phyloP scores from a whole-genome alignment of 352 stramenopile species.

The Albugo laibachii region DNA sequence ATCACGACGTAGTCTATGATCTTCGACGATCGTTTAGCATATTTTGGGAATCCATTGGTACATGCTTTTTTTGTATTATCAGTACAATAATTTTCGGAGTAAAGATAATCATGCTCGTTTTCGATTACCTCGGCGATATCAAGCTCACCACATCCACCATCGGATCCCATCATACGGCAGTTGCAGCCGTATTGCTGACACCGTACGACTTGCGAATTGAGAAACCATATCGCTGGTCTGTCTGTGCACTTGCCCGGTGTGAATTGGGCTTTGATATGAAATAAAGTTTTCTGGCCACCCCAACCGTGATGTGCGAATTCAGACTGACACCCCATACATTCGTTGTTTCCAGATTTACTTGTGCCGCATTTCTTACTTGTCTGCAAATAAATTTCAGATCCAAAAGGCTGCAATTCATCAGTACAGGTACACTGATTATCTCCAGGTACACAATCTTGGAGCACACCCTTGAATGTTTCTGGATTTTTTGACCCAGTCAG shows the following conservation, averaged over 20 bases:
- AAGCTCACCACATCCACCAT: slow-evolving; percentile 47
- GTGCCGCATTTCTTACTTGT: slow-evolving; percentile 1
- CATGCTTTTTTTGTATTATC: slow-evolving; percentile 16
- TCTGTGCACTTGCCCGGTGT: slow-evolving; percentile 17
- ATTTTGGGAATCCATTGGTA: slow-evolving; percentile 25
- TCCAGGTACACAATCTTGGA: not conserved
- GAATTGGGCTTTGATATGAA: slow-evolving; percentile 53
- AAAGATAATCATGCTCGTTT: slow-evolving; percentile 13
- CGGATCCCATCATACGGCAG: slow-evolving; percentile 27
- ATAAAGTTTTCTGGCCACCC: slow-evolving; percentile 58
- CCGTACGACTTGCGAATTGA: slow-evolving; percentile 46
- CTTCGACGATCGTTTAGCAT: slow-evolving; percentile 10
- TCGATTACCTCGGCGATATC: slow-evolving; percentile 43
- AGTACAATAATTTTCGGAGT: slow-evolving; percentile 52
- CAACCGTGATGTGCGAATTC: slow-evolving; percentile 47
- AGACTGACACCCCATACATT: slow-evolving; percentile 47
- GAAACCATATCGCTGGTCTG: slow-evolving; percentile 51
- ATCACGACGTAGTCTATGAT: slow-evolving; percentile 36
- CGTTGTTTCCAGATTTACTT: slow-evolving; percentile 1
- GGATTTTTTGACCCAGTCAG: slow-evolving; percentile 10
- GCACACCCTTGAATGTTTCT: not conserved
- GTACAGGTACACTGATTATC: slow-evolving; percentile 1
- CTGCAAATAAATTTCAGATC: slow-evolving; percentile 7
- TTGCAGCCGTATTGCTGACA: slow-evolving; percentile 57
- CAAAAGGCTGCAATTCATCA: not conserved